Evolutionary conservation across 306 rosid species (phyloP), one percentile per base, ranked within the genome.

Genomic region (Urtica urens): DNA sequence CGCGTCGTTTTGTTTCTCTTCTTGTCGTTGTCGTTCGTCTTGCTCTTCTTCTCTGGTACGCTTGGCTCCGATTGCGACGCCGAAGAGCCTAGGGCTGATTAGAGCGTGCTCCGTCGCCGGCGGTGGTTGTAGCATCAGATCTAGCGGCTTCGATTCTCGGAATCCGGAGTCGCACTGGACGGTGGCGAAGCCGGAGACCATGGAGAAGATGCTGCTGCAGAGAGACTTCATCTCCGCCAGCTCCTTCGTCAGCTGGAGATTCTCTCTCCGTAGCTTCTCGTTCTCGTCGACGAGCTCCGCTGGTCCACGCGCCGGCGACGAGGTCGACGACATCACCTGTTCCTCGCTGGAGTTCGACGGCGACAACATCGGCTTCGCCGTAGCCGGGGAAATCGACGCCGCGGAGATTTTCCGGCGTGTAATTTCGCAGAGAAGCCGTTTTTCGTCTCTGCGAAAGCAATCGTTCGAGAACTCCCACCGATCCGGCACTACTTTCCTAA

Each of bases 381-480:
- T 23, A 3, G 70, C 67, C 13, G 69, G 55, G 33, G 62, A 45
- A 10, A 65, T 31, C 0, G 47, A 57, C 1, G 61, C 52, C 14
- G 67, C 46, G 0, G 42, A 55, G 42, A 79, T 71, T 68, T 72
- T 85, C 58, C 99, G 73, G 19, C 99, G 87, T 26, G 74, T 95
- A 34, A 90, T 85, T 53, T 90, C 94, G 30, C 82, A 41, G 5
- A 90, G 62, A 27, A 90, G 87, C 19, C 65, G 77, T 35, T 75
- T 90, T 44, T 77, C 72, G 1, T 94, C 94, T 42, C 57, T 59
- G 15, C 85, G 85, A 5, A 90, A 90, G 53, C 0, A 77, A 12
- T 85, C 95, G 67, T 90, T 85, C 1, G 81, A 65, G 49, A 90
- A 90, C 57, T 90, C 99, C 94, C 95, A 90, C 11, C 99, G 92